These are phyloP conservation scores for Pseudogymnoascus destructans DNA, from an alignment of 2,329 filamentous ascomycete species.

Conservation along the genomic window DNA sequence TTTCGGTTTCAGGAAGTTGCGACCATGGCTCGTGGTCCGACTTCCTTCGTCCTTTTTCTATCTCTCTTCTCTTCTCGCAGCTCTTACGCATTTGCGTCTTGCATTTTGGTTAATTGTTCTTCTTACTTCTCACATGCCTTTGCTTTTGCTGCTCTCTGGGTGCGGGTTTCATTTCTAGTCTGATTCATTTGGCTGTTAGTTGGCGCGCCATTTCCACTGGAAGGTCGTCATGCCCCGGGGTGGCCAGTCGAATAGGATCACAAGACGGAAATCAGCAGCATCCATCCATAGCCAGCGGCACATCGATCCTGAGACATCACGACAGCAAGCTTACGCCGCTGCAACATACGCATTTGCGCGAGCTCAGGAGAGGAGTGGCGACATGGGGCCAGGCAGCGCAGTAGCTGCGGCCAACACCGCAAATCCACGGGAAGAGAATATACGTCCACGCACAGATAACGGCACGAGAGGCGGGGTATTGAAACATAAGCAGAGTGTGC, in stretches of 20 bases:
- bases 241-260: conserved; percentile 27
- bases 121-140: not conserved
- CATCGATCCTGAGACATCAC: conserved; percentile 36
- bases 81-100: conserved; percentile 20
- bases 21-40: not conserved
- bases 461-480: conserved; percentile 18
- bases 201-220: not conserved
- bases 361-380: conserved; percentile 32
- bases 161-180: not conserved
- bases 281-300: conserved; percentile 35
- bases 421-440: conserved; percentile 13
- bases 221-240: conserved; percentile 20
- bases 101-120: conserved; percentile 14
- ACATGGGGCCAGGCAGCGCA: conserved; percentile 26
- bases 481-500: conserved; percentile 40
- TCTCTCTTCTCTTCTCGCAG: conserved; percentile 21
- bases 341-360: conserved; percentile 47
- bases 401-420: conserved; percentile 13
- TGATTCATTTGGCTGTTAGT: not conserved
- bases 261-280: conserved; percentile 37
- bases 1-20: not conserved
- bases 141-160: not conserved
- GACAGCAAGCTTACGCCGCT: conserved; percentile 48
- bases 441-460: conserved; percentile 12
- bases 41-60: conserved; percentile 22